Percentiles rank a stretch among this genome's conserved stretches.
phyloP scores from a whole-genome alignment of 306 rosid species.

The Dalbergia oliveri region DNA sequence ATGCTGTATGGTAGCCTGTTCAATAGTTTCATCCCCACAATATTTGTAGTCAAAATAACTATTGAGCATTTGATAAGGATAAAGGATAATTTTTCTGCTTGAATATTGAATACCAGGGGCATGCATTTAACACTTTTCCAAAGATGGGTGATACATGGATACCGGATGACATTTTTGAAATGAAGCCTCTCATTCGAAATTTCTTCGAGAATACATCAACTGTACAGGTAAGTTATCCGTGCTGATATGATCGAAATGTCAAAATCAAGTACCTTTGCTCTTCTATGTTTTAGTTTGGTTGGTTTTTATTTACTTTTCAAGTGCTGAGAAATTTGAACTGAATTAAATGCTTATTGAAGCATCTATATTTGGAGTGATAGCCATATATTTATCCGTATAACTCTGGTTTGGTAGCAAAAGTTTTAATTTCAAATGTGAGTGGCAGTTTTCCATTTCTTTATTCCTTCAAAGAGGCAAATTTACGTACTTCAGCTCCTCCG shows the following conservation, averaged over 20 bases:
- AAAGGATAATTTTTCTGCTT: conserved; percentile 33
- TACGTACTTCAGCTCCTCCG: background rate
- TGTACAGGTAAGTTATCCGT: conserved; percentile 65
- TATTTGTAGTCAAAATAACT: conserved; percentile 27
- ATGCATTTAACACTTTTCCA: conserved; percentile 87
- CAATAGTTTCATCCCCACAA: conserved; percentile 23
- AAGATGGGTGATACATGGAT: conserved; percentile 92
- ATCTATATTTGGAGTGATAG: background rate
- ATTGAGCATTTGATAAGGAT: conserved; percentile 15
- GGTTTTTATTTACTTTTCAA: background rate
- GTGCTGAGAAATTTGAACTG: conserved; percentile 20
- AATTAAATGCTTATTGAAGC: conserved; percentile 8
- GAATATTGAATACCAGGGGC: conserved; percentile 65
- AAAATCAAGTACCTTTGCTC: conserved; percentile 25
- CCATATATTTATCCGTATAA: background rate
- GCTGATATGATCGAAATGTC: conserved; percentile 6
- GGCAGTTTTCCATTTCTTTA: background rate
- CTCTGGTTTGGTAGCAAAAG: background rate
- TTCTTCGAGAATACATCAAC: conserved; percentile 90
- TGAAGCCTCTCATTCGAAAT: conserved; percentile 85
- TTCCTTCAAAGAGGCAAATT: conserved; percentile 24
- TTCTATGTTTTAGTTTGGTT: background rate
- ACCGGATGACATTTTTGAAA: conserved; percentile 73
- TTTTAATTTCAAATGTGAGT: conserved; percentile 12
- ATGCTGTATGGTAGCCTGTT: conserved; percentile 68